Evolutionary conservation across 225 moss, liverwort and hornwort species (phyloP).

Genomic region (Ulota crispa): DNA sequence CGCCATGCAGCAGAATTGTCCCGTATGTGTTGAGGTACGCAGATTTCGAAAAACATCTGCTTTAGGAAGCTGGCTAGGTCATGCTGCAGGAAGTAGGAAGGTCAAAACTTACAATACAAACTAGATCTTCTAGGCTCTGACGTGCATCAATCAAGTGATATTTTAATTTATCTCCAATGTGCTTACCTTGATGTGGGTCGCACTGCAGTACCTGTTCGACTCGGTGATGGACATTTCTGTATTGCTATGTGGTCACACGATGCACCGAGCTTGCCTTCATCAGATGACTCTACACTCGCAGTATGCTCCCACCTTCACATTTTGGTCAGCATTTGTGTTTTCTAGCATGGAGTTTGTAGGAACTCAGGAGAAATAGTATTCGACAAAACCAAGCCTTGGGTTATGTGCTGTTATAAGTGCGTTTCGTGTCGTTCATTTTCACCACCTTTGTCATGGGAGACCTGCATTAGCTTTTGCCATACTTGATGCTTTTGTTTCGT

Average conservation of each 20-base stretch:
- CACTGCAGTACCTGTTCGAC: slow-evolving; percentile 87
- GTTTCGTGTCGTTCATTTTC: not conserved
- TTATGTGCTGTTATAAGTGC: not conserved
- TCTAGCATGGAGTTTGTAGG: not conserved
- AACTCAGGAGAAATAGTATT: not conserved
- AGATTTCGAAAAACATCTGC: not conserved
- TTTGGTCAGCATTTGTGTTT: not conserved
- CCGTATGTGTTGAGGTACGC: slow-evolving; percentile 86
- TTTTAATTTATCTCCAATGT: not conserved
- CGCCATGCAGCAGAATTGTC: slow-evolving; percentile 97
- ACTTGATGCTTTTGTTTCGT: not conserved
- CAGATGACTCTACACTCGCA: slow-evolving; percentile 83
- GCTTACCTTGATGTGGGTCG: slow-evolving; percentile 12
- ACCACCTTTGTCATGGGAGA: not conserved
- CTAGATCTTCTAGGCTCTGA: not conserved
- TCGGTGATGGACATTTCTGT: slow-evolving; percentile 81
- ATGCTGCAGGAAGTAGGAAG: not conserved
- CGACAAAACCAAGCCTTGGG: not conserved
- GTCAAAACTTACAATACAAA: not conserved
- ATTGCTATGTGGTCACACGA: slow-evolving; percentile 91
- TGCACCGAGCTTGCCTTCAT: slow-evolving; percentile 75
- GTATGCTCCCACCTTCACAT: slow-evolving; percentile 41
- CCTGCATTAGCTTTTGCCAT: not conserved
- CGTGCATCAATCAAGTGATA: not conserved
- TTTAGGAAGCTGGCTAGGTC: not conserved